These are phyloP conservation scores for Chytriomyces sp. DNA, from an alignment of 192 early-diverging fungal species.

Conservation along the genomic window DNA sequence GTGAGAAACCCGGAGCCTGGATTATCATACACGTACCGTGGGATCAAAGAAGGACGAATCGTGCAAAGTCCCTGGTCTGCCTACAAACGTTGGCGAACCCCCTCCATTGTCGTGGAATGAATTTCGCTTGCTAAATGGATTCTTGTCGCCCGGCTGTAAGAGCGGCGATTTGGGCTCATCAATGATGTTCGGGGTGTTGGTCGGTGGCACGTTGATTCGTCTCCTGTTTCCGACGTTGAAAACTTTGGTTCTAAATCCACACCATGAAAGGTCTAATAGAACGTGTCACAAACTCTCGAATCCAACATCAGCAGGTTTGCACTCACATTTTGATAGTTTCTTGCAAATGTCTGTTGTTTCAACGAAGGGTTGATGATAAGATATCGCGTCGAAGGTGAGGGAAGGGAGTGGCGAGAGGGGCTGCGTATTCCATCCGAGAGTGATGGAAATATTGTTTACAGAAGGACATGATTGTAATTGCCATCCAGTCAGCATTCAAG, in stretches of 20 bases:
- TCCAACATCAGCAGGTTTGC: slow-evolving; percentile 57
- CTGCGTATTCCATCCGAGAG: too few relatives aligned
- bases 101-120: not conserved
- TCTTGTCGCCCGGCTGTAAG: slow-evolving; percentile 6
- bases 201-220: slow-evolving; percentile 53
- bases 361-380: not conserved
- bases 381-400: not conserved
- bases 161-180: not conserved
- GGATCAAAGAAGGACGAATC: slow-evolving; percentile 94
- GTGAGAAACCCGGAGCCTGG: not conserved
- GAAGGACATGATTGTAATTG: too few relatives aligned
- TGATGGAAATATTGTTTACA: too few relatives aligned
- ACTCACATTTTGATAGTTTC: slow-evolving; percentile 89
- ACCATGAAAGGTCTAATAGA: slow-evolving; percentile 42
- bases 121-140: not conserved
- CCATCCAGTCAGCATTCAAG: too few relatives aligned
- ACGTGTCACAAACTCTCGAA: slow-evolving; percentile 61
- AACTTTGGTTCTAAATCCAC: slow-evolving; percentile 60
- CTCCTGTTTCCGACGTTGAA: slow-evolving; percentile 97
- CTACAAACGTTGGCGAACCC: slow-evolving; percentile 35
- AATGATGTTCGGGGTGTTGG: not conserved
- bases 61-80: slow-evolving; percentile 56
- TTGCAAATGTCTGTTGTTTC: slow-evolving; percentile 82
- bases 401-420: too few relatives aligned
- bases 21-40: slow-evolving; percentile 4